These are phyloP conservation scores for Geotrichum bryndzae DNA, from an alignment of 1,139 yeast species.

Conservation along the genomic window DNA sequence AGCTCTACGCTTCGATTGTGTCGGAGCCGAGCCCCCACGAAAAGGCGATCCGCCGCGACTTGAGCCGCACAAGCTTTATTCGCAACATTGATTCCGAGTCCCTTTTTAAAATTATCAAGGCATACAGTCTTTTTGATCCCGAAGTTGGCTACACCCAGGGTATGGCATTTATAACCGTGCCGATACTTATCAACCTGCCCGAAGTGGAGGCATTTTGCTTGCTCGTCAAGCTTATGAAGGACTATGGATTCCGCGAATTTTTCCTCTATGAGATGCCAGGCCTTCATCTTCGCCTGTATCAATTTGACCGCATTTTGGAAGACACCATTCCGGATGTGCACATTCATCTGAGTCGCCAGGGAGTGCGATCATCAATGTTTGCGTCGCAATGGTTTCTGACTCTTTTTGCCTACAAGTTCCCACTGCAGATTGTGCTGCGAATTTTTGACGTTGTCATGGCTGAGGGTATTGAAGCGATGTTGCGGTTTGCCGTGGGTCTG, in stretches of 20 bases:
- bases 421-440: slow-evolving; percentile 72
- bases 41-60: slow-evolving; percentile 71
- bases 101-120: slow-evolving; percentile 68
- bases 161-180: slow-evolving; percentile 88
- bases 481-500: slow-evolving; percentile 74
- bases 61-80: slow-evolving; percentile 76
- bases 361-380: slow-evolving; percentile 86
- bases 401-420: slow-evolving; percentile 88
- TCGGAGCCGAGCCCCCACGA: slow-evolving; percentile 58
- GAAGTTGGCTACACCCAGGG: slow-evolving; percentile 98
- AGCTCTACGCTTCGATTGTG: slow-evolving; percentile 51
- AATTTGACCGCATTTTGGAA: slow-evolving; percentile 80
- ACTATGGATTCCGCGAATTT: slow-evolving; percentile 67
- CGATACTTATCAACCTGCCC: slow-evolving; percentile 69
- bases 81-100: slow-evolving; percentile 41
- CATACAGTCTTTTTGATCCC: slow-evolving; percentile 78
- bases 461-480: slow-evolving; percentile 79
- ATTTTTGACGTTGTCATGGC: slow-evolving; percentile 81
- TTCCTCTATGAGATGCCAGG: slow-evolving; percentile 93
- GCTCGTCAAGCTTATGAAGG: slow-evolving; percentile 76
- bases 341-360: slow-evolving; percentile 74
- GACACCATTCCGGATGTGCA: slow-evolving; percentile 60
- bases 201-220: slow-evolving; percentile 84
- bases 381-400: slow-evolving; percentile 96
- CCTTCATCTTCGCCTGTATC: slow-evolving; percentile 72